Evolutionary conservation across 805 yeast genomes (phyloP).

Genomic region (Candida suzukii): DNA sequence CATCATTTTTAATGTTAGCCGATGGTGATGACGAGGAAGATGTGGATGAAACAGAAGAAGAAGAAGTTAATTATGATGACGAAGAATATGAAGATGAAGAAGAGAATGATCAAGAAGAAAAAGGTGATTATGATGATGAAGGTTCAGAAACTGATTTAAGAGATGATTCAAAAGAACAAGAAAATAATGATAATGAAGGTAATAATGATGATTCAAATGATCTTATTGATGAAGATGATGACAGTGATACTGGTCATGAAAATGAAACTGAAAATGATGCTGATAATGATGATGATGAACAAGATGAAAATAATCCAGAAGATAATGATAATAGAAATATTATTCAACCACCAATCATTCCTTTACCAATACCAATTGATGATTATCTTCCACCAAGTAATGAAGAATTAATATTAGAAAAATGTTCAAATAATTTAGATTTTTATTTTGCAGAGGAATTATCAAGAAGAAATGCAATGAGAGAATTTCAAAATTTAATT

Average conservation of each 20-base stretch:
- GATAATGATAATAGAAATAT: background rate
- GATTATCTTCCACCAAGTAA: background rate
- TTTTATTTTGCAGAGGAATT: conserved; percentile 12
- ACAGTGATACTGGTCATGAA: background rate
- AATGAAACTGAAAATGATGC: background rate
- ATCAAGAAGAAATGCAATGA: conserved; percentile 10
- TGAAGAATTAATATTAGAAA: conserved; percentile 4
- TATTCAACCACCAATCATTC: background rate
- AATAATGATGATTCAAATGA: background rate
- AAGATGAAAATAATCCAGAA: background rate
- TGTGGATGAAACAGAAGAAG: background rate
- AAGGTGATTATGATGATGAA: background rate
- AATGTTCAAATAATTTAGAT: background rate
- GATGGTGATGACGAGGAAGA: background rate
- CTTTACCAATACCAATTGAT: background rate
- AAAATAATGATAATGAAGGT: background rate
- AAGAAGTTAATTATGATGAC: background rate
- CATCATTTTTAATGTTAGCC: background rate
- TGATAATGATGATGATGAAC: background rate
- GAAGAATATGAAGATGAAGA: background rate
- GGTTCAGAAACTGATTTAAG: background rate
- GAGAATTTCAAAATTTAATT: conserved; percentile 2
- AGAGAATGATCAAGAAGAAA: background rate
- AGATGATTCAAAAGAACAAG: background rate
- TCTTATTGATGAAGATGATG: background rate